Conservation (phyloP, 768 basidiomycete species). For the Boletus insuetus region DNA sequence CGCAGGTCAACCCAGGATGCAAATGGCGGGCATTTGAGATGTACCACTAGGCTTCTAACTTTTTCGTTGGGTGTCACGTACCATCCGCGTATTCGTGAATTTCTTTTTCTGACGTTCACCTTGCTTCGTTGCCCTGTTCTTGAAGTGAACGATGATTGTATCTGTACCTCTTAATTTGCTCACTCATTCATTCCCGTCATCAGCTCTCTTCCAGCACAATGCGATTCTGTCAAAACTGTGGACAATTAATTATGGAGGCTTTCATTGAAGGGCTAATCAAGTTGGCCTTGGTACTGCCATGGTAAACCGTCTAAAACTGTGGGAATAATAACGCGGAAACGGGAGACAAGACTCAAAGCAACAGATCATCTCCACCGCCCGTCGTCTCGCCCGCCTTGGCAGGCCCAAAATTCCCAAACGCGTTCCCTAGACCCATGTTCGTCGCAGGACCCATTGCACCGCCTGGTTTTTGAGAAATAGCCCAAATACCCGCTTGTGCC, state of each 20-base stretch:
- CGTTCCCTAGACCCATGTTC: slow-evolving; percentile 14
- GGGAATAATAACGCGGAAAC: not conserved
- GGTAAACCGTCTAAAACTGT: slow-evolving; percentile 8
- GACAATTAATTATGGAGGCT: slow-evolving; percentile 14
- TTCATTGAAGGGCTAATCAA: not conserved
- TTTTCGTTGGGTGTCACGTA: not conserved
- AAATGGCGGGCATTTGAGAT: slow-evolving; percentile 34
- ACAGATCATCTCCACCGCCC: slow-evolving; percentile 41
- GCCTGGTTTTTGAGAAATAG: slow-evolving; percentile 26
- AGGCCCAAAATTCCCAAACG: slow-evolving; percentile 37
- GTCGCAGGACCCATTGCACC: not conserved
- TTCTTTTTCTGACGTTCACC: slow-evolving; percentile 20
- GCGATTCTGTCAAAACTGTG: slow-evolving; percentile 16
- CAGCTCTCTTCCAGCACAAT: slow-evolving; percentile 17
- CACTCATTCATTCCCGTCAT: slow-evolving; percentile 17
- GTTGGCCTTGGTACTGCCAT: not conserved
- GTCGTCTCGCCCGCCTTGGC: slow-evolving; percentile 15
- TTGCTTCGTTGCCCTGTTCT: slow-evolving; percentile 25
- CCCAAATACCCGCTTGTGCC: slow-evolving; percentile 80
- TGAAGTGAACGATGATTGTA: slow-evolving; percentile 38
- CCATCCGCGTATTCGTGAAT: slow-evolving; percentile 3
- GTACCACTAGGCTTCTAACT: slow-evolving; percentile 8
- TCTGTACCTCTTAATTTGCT: slow-evolving; percentile 37
- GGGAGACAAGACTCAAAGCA: slow-evolving; percentile 31
- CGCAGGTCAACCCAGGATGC: slow-evolving; percentile 31